These are phyloP conservation scores for Fusarium sp. DNA, from an alignment of 2,329 filamentous ascomycete genomes.

Conservation along the genomic window DNA sequence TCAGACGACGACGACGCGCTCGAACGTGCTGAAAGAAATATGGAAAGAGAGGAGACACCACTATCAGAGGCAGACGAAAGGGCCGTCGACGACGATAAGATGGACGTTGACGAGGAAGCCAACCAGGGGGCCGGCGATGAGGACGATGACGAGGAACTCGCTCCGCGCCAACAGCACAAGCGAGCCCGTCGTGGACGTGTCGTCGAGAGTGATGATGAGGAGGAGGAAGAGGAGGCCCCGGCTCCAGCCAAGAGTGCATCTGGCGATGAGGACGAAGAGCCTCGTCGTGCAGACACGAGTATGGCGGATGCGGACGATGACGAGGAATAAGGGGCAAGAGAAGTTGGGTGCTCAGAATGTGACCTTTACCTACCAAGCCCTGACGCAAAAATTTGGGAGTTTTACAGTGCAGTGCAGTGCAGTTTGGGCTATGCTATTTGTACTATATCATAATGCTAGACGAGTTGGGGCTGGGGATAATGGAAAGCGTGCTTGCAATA, in stretches of 20 bases:
- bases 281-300: conserved; percentile 50
- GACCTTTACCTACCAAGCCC: conserved; percentile 21
- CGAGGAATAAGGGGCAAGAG: conserved; percentile 36
- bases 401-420: conserved; percentile 1
- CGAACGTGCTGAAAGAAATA: conserved; percentile 58
- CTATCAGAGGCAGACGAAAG: conserved; percentile 54
- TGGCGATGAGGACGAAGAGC: conserved; percentile 43
- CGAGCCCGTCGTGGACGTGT: conserved; percentile 64
- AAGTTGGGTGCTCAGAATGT: conserved; percentile 26
- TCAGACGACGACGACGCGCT: conserved; percentile 58
- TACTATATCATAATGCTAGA: conserved; percentile 39
- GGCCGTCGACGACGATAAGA: conserved; percentile 56
- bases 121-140: conserved; percentile 57
- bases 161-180: conserved; percentile 57
- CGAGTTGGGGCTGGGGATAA: conserved; percentile 29
- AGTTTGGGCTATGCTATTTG: conserved; percentile 15
- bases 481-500: conserved; percentile 38
- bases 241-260: conserved; percentile 32
- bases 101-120: conserved; percentile 63
- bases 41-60: conserved; percentile 53
- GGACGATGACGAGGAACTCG: conserved; percentile 63
- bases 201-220: conserved; percentile 66
- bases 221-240: conserved; percentile 45
- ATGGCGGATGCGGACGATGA: conserved; percentile 56
- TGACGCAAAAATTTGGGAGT: conserved; percentile 1